Evolutionary conservation across 768 basidiomycete species (phyloP), one percentile per base, ranked within the genome.

Genomic region (Omphalotus guepiniiformis): DNA sequence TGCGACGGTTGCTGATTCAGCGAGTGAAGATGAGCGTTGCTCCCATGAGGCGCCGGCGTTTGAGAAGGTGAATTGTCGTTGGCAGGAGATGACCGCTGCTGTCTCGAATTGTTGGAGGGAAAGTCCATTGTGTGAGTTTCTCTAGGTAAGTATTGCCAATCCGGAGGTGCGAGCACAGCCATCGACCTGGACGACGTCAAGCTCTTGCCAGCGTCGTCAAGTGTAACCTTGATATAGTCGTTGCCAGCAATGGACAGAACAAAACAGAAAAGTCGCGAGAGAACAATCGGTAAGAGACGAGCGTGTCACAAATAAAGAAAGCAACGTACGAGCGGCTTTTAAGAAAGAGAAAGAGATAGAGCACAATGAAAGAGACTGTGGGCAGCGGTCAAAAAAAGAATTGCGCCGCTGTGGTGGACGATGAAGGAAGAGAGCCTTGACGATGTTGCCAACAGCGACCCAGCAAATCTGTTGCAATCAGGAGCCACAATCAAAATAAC

Each of bases 151-250:
- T 73, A 64, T 56, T 78, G 78, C 85, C 85, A 87, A 73, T 88
- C 85, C 70, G 79, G 74, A 63, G 82, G 75, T 54, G 79, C 83
- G 70, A 88, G 80, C 73, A 86, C 77, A 69, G 86, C 86, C 86
- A 88, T 88, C 74, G 73, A 78, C 73, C 36, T 43, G 37, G 30
- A 38, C 38, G 38, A 39, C 51, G 40, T 46, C 35, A 42, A 45
- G 35, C 43, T 46, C 44, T 26, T 16, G 12, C 30, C 32, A 26
- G 25, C 26, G 43, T 43, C 49, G 42, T 42, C 48, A 40, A 16
- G 23, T 29, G 40, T 38, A 40, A 48, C 38, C 37, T 48, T n/a
- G n/a, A n/a, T n/a, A n/a, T n/a, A n/a, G n/a, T n/a, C n/a, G 38
- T 34, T 29, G 34, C 15, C 18, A 44, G 13, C 42, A 34, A 34